A percentile compares a stretch with the other conserved stretches of the same genome.
phyloP scores from a whole-genome alignment of 2,329 filamentous ascomycete genomes.

The Fonsecaea erecta region DNA sequence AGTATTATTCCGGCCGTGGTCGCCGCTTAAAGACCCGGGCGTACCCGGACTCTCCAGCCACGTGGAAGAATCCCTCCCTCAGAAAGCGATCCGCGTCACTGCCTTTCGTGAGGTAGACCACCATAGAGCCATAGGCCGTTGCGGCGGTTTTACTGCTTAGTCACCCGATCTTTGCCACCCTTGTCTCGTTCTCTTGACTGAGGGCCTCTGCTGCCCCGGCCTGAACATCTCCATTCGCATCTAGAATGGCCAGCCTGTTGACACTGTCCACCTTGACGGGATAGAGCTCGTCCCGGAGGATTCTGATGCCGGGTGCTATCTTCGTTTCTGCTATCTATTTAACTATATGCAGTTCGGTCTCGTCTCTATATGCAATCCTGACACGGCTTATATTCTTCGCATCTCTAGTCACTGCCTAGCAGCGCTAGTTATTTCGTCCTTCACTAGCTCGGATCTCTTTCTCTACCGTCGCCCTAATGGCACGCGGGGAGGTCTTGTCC shows the following conservation, averaged over 20 bases:
- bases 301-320: neutral
- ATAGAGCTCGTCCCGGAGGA: neutral
- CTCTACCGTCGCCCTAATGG: neutral
- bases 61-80: too few species aligned
- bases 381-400: neutral
- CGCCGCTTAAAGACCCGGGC: too few species aligned
- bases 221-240: neutral
- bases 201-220: too few species aligned
- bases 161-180: too few species aligned
- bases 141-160: too few species aligned
- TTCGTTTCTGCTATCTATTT: neutral
- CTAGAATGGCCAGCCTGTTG: neutral
- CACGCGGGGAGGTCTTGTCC: neutral
- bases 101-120: too few species aligned
- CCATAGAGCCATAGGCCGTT: too few species aligned
- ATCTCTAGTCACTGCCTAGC: neutral
- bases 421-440: neutral
- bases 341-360: neutral
- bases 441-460: neutral
- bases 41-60: too few species aligned
- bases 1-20: too few species aligned
- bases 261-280: neutral
- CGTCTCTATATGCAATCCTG: neutral
- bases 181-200: too few species aligned
- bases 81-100: too few species aligned